Conservation (phyloP, 2,329 filamentous ascomycete genomes). For the Penicillium sp. region DNA sequence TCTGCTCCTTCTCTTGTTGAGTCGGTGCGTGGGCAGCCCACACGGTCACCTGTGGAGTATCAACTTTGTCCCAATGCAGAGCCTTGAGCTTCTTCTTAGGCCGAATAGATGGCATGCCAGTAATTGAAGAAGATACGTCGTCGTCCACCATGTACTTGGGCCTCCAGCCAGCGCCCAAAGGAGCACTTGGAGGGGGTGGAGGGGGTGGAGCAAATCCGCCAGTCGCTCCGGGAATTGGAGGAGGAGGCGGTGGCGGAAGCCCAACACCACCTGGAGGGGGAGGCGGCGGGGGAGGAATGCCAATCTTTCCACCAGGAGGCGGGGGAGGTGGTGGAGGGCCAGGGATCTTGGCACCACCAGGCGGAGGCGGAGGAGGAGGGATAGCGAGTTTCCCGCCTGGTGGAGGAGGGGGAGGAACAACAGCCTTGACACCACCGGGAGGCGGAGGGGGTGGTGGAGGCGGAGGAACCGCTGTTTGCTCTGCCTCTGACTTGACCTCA, state of each 20-base stretch:
- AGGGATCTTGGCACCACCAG: slow-evolving; percentile 47
- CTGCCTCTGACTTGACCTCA: slow-evolving; percentile 16
- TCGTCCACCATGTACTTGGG: slow-evolving; percentile 74
- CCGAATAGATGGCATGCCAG: slow-evolving; percentile 76
- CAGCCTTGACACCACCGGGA: slow-evolving; percentile 46
- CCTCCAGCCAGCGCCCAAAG: slow-evolving; percentile 54
- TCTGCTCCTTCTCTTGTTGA: slow-evolving; percentile 89
- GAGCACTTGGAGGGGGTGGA: slow-evolving; percentile 66
- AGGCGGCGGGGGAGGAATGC: slow-evolving; percentile 40
- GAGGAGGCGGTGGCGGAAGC: slow-evolving; percentile 41
- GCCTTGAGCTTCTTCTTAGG: slow-evolving; percentile 99
- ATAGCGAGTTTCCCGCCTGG: slow-evolving; percentile 46
- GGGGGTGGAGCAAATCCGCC: slow-evolving; percentile 55
- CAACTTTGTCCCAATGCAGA: slow-evolving; percentile 98
- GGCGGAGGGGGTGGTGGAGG: slow-evolving; percentile 50
- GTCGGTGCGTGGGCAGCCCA: slow-evolving; percentile 85
- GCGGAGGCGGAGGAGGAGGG: slow-evolving; percentile 50
- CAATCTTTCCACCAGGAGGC: slow-evolving; percentile 32
- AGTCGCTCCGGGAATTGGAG: slow-evolving; percentile 47
- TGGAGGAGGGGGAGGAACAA: slow-evolving; percentile 45
- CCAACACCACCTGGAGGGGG: slow-evolving; percentile 37
- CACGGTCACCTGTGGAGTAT: slow-evolving; percentile 85
- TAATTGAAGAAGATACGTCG: slow-evolving; percentile 58
- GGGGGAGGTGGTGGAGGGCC: slow-evolving; percentile 47
- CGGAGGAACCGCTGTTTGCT: slow-evolving; percentile 17